Percentiles rank a stretch among this genome's conserved stretches.
Evolutionary conservation across 495 filamentous ascomycete genomes (phyloP).

Genomic region (Hypoxylon fragiforme): DNA sequence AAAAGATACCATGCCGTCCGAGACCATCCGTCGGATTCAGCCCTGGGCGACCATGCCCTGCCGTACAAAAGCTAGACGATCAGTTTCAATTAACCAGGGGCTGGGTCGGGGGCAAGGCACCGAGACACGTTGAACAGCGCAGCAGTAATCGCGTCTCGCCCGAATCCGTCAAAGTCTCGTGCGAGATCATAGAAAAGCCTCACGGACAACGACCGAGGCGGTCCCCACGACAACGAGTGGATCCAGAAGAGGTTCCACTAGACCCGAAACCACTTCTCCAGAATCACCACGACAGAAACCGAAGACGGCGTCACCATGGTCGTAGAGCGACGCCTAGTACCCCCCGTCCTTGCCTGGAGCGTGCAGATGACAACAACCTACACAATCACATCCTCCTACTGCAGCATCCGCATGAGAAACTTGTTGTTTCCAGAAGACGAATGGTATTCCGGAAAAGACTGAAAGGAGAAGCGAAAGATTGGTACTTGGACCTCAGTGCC

Average conservation of each 20-base stretch:
- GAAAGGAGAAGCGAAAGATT: too few relatives aligned
- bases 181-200: constrained; percentile 33
- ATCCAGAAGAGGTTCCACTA: constrained; percentile 43
- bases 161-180: constrained; percentile 14
- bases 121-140: neutral
- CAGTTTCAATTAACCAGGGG: too few relatives aligned
- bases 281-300: constrained; percentile 45
- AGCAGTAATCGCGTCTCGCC: neutral
- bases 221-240: constrained; percentile 51
- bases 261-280: constrained; percentile 47
- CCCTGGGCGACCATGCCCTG: too few relatives aligned
- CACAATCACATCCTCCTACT: constrained; percentile 46
- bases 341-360: constrained; percentile 66
- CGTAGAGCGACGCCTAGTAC: constrained; percentile 55
- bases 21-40: too few relatives aligned
- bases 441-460: too few relatives aligned
- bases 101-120: neutral
- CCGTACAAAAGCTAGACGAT: too few relatives aligned
- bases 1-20: too few relatives aligned
- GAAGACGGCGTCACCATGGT: constrained; percentile 39
- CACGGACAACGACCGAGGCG: constrained; percentile 67
- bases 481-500: too few relatives aligned
- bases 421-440: too few relatives aligned
- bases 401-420: constrained; percentile 55
- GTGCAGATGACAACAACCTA: constrained; percentile 59